Evolutionary conservation across 2,329 filamentous ascomycete species (phyloP), one percentile per base, ranked within the genome.

Genomic region (Claviceps sp.): DNA sequence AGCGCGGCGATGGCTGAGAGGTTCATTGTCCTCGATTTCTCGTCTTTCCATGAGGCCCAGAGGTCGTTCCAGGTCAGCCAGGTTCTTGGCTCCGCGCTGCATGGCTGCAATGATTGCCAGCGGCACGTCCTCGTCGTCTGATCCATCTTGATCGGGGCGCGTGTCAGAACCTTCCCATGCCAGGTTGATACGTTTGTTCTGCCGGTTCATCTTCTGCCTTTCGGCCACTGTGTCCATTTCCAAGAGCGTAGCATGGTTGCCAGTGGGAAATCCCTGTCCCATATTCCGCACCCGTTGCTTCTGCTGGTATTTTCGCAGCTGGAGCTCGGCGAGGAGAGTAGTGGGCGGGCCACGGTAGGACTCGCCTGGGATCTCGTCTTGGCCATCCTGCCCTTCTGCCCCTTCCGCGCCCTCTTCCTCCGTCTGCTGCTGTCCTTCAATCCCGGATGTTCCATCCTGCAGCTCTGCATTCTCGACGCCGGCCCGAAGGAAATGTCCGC

Each of bases 151-250:
- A 19, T 62, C 65, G 2, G 64, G 60, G 51, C 77, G 72, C 7
- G 73, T 70, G 13, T 70, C 68, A 1, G 77, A 76, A 49, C 85
- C 84, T 67, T 97, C 90, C 93, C 93, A 98, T 1, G 91, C 93
- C 38, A 98, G 75, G 54, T 88, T 88, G 38, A 95, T 81, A 53
- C 84, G 86, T 62, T 86, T 87, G 52, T 78, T 77, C 60, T 84
- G 78, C 40, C 91, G 81, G 30, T 85, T 77, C 57, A 84, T 82
- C 59, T 83, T 84, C 64, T 95, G 87, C 24, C 89, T 78, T 66
- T 96, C 87, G 22, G 88, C 87, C 30, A 96, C 88, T 0, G 89
- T 86, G 62, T 98, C 91, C 58, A 97, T 78, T 64, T 98, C 82
- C 1, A 98, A 74, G 4, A 98, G 75, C 0, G 93, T 98, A 14